A percentile compares a stretch with the other conserved stretches of the same genome.
Conservation (phyloP, 1,284 basidiomycete genomes). For the Coniferiporia sulphurascens region DNA sequence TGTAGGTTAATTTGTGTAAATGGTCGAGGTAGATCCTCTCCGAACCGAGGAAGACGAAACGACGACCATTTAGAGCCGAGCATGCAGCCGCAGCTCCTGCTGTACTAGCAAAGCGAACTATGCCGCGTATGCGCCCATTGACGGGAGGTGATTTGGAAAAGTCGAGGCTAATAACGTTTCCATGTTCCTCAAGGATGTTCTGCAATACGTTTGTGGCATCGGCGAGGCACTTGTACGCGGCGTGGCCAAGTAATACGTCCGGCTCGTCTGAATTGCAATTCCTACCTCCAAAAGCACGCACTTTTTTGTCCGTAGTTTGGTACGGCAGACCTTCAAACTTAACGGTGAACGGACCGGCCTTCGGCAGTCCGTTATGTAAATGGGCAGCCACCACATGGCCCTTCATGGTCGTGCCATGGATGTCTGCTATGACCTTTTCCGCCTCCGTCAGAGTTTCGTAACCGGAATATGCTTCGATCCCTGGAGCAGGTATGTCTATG, state of each 20-base stretch:
- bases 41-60: slow-evolving; percentile 9
- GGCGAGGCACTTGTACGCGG: slow-evolving; percentile 4
- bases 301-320: not conserved
- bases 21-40: slow-evolving; percentile 13
- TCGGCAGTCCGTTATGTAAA: slow-evolving; percentile 4
- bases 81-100: slow-evolving; percentile 9
- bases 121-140: slow-evolving; percentile 9
- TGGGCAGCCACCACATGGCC: slow-evolving; percentile 7
- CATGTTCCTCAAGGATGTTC: slow-evolving; percentile 11
- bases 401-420: slow-evolving; percentile 9
- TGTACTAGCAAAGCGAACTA: slow-evolving; percentile 3
- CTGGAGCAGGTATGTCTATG: slow-evolving; percentile 17
- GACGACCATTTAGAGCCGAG: slow-evolving; percentile 1
- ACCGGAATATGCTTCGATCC: slow-evolving; percentile 7
- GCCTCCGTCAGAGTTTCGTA: slow-evolving; percentile 10
- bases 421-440: not conserved
- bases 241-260: not conserved
- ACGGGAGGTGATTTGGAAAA: not conserved
- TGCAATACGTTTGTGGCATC: not conserved
- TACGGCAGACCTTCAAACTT: slow-evolving; percentile 16
- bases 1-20: slow-evolving; percentile 11
- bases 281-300: slow-evolving; percentile 1
- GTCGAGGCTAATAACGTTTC: slow-evolving; percentile 11
- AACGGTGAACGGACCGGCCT: slow-evolving; percentile 8
- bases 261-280: not conserved